phyloP scores from a whole-genome alignment of 2,329 filamentous ascomycete species.

The Arthrobotrys sinensis region DNA sequence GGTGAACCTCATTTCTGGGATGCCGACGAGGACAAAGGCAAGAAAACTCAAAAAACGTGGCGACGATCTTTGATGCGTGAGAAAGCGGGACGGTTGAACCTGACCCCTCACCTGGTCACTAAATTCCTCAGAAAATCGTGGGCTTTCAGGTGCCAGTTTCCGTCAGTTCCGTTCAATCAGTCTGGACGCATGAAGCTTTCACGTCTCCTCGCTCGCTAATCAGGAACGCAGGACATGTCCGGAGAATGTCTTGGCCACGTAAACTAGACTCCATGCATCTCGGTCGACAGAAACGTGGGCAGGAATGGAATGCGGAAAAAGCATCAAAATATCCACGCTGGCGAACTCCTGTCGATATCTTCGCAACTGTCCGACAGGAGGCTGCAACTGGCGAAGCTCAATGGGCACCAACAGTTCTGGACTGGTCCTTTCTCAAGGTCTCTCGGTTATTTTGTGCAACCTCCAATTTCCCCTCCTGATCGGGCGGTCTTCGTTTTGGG shows the following conservation, averaged over 20 bases:
- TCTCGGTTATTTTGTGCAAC: conserved; percentile 58
- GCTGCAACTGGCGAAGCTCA: conserved; percentile 41
- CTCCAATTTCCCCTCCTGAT: conserved; percentile 37
- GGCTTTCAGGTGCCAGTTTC: conserved; percentile 28
- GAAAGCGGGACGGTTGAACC: conserved; percentile 45
- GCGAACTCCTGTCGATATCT: conserved; percentile 21
- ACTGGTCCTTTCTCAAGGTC: conserved; percentile 46
- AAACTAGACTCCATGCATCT: conserved; percentile 46
- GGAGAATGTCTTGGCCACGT: conserved; percentile 58
- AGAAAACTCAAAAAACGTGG: conserved; percentile 51
- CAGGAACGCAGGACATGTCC: conserved; percentile 25
- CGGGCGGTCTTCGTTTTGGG: conserved; percentile 23
- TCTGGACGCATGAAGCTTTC: conserved; percentile 19
- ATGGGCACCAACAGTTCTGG: conserved; percentile 49
- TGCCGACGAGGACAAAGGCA: conserved; percentile 36
- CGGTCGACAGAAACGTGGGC: conserved; percentile 52
- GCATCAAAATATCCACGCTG: not conserved
- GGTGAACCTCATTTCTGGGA: conserved; percentile 54
- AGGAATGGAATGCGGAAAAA: conserved; percentile 54
- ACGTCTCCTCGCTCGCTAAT: conserved; percentile 24
- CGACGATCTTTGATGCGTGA: conserved; percentile 50
- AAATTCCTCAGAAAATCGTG: conserved; percentile 37
- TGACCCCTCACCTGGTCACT: conserved; percentile 35
- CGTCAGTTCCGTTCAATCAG: conserved; percentile 1
- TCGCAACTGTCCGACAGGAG: conserved; percentile 12